Conservation (phyloP, 1,284 basidiomycete genomes). For the Grifola frondosa region DNA sequence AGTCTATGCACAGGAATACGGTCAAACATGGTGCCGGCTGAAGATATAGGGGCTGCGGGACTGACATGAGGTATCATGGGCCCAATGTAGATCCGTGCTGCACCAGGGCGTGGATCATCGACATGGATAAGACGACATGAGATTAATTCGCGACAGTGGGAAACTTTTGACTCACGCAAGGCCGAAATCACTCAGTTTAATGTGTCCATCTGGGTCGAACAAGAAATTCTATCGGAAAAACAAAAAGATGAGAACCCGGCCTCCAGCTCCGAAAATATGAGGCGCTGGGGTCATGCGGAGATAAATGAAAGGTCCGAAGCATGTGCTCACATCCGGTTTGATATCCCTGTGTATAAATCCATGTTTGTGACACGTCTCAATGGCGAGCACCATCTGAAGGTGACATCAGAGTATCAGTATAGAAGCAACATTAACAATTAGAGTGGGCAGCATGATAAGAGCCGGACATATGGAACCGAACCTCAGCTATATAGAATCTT, state of each 20-base stretch:
- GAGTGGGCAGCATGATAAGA: conserved; percentile 12
- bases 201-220: conserved; percentile 90
- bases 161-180: conserved; percentile 67
- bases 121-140: conserved; percentile 9
- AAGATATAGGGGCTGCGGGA: conserved; percentile 21
- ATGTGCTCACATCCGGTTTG: conserved; percentile 78
- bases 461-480: conserved; percentile 31
- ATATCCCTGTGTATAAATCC: conserved; percentile 98
- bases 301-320: conserved; percentile 19
- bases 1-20: conserved; percentile 55
- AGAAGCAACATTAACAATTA: conserved; percentile 2
- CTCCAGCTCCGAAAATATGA: conserved; percentile 10
- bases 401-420: conserved; percentile 7
- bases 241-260: conserved; percentile 26
- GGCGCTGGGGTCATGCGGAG: conserved; percentile 12
- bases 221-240: conserved; percentile 79
- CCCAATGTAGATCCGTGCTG: conserved; percentile 86
- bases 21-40: conserved; percentile 10
- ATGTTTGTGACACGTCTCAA: conserved; percentile 90
- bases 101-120: conserved; percentile 15
- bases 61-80: conserved; percentile 87
- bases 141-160: conserved; percentile 4
- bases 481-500: conserved; percentile 93
- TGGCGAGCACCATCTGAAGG: conserved; percentile 88
- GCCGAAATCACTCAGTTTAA: conserved; percentile 95